Conservation (phyloP, 768 basidiomycete genomes). For the Dentipellis fragilis region DNA sequence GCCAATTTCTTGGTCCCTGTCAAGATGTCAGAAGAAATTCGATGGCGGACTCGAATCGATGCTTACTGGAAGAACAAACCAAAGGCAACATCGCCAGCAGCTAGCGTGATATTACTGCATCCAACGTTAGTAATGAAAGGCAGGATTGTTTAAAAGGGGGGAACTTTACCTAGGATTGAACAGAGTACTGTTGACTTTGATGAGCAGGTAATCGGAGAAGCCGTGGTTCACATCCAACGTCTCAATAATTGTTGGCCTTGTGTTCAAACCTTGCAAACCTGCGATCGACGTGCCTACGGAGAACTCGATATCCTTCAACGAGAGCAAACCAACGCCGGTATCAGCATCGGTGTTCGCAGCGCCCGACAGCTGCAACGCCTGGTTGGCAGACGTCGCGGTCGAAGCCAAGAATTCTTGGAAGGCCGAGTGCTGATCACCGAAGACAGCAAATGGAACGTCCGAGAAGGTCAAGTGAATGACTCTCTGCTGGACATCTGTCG, state of each 20-base stretch:
- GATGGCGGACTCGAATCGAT: neutral
- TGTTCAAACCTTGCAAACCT: slow-evolving; percentile 55
- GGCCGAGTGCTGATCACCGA: slow-evolving; percentile 32
- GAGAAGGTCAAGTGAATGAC: slow-evolving; percentile 52
- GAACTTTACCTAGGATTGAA: slow-evolving; percentile 52
- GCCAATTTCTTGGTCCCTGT: slow-evolving; percentile 41
- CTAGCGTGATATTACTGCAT: neutral
- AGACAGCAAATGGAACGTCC: slow-evolving; percentile 50
- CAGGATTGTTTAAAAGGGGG: neutral
- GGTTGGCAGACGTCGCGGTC: slow-evolving; percentile 37
- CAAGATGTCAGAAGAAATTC: neutral
- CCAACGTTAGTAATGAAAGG: neutral
- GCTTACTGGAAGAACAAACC: neutral
- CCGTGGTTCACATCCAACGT: slow-evolving; percentile 61
- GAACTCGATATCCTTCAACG: slow-evolving; percentile 47
- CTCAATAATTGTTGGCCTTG: slow-evolving; percentile 44
- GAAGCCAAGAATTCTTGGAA: slow-evolving; percentile 56
- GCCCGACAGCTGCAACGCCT: slow-evolving; percentile 45
- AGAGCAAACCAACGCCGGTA: slow-evolving; percentile 58
- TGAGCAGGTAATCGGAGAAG: slow-evolving; percentile 55
- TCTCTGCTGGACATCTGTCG: slow-evolving; percentile 52
- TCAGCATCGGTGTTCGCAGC: slow-evolving; percentile 40
- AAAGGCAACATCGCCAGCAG: neutral
- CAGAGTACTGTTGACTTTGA: slow-evolving; percentile 48
- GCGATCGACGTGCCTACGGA: slow-evolving; percentile 46